phyloP scores from a whole-genome alignment of 2,329 filamentous ascomycete genomes.

The Chrysoporthe austroafricana region DNA sequence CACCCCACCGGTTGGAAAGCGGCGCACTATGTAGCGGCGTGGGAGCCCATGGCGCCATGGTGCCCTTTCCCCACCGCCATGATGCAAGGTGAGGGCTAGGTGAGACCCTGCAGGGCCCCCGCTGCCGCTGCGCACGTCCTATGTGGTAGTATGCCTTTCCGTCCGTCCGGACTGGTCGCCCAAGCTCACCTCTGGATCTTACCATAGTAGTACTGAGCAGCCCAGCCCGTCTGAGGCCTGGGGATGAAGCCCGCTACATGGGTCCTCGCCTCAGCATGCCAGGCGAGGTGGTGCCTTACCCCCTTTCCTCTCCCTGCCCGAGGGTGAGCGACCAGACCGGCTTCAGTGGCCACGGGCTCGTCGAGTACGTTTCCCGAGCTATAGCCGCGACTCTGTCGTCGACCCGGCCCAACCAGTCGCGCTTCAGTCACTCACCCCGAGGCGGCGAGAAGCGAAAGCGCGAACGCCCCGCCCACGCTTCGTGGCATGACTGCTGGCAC shows the following conservation, averaged over 20 bases:
- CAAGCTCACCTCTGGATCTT: not conserved
- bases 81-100: constrained; percentile 16
- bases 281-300: not conserved
- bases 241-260: no score
- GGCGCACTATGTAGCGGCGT: not conserved
- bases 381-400: not conserved
- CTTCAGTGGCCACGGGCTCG: no score
- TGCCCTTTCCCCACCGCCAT: constrained; percentile 16
- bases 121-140: no score
- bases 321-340: not conserved
- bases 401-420: not conserved
- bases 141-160: constrained; percentile 19
- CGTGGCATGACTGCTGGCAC: not conserved
- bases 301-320: no score
- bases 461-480: not conserved
- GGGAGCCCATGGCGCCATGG: no score
- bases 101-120: constrained; percentile 2
- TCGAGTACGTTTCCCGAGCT: not conserved
- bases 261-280: no score
- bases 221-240: no score
- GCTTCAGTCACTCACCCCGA: not conserved
- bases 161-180: constrained; percentile 24
- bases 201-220: no score
- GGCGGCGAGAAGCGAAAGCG: constrained; percentile 17
- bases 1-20: constrained; percentile 25